phyloP scores from a whole-genome alignment of 768 basidiomycete genomes.

The Tylopilus sp. region DNA sequence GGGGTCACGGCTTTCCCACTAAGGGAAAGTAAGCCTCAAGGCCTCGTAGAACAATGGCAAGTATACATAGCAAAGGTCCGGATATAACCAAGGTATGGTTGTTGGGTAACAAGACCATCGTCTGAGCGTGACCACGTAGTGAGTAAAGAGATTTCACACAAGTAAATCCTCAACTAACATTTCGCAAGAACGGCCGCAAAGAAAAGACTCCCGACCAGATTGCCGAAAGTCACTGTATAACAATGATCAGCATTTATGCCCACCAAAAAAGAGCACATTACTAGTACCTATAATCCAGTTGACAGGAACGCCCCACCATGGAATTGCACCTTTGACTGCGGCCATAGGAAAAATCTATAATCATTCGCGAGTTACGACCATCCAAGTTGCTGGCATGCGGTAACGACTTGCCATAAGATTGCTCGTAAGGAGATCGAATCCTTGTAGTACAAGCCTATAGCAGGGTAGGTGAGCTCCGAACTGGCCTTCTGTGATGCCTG shows the following conservation, averaged over 20 bases:
- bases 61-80: constrained; percentile 55
- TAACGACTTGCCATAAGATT: constrained; percentile 61
- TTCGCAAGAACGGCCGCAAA: constrained; percentile 64
- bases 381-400: no score
- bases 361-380: background rate
- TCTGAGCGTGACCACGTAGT: constrained; percentile 35
- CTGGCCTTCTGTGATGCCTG: background rate
- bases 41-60: background rate
- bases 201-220: constrained; percentile 66
- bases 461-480: background rate
- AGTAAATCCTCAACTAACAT: constrained; percentile 39
- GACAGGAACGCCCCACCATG: constrained; percentile 65
- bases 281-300: constrained; percentile 76
- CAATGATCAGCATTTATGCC: background rate
- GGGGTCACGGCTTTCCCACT: constrained; percentile 65
- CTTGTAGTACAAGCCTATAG: constrained; percentile 67
- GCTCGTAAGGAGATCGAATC: constrained; percentile 68
- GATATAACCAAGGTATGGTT: constrained; percentile 57
- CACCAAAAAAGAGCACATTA: constrained; percentile 24
- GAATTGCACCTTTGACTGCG: constrained; percentile 53
- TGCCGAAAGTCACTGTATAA: constrained; percentile 61
- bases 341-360: constrained; percentile 71
- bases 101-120: constrained; percentile 53
- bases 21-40: constrained; percentile 1
- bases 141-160: background rate